Base-by-base conservation (phyloP, 495 filamentous ascomycete genomes). In the Tetracladium marchalianum region DNA sequence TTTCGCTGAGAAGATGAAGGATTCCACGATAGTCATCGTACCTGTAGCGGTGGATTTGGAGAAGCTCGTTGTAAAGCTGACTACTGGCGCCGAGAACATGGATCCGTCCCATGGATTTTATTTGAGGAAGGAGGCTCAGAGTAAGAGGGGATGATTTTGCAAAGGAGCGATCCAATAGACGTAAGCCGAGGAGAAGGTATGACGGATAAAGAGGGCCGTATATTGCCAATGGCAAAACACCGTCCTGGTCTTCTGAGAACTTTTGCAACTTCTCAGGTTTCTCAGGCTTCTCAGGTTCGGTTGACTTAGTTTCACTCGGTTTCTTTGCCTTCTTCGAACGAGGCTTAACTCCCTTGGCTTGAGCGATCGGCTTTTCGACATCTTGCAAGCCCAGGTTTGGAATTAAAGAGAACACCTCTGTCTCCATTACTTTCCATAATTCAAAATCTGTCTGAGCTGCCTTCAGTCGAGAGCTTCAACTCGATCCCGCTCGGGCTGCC, bases 81-180 rank as follows among this genome's bases (percentile, higher is more conserved):
- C 82, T 82, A 22, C 78, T 84, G 16, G 76, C 77, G 18, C 85
- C 88, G 0, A 94, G 71, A 11, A 88, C 72, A 43, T 82, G 81
- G 10, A 75, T 66, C 1, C 76, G 67, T 5, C 87, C 86, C 1
- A 88, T 72, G 13, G 73, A 68, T 56, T 84, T 87, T 62, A 93
- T 73, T 0, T 71, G 73, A 1, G 85, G 76, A 0, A 90, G 70
- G 35, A 94, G 63, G 44, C 72, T 68, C 17, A 81, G 64, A 11
- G 74, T 69, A 12, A 89, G 71, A 0, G 67, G 65, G 1, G 84
- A 88, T 0, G 74, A 62, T 19, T 48, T 56, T 1, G 73, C 68
- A 59, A 84, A 89, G 12, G 71, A 58, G 0, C 61, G 62, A 53
- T 78, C 74, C n/a, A 90, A 64, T 10, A 82, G 65, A 11, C 75